Evolutionary conservation across 306 rosid genomes (phyloP), one percentile per base, ranked within the genome.

Genomic region (Casuarina glauca): DNA sequence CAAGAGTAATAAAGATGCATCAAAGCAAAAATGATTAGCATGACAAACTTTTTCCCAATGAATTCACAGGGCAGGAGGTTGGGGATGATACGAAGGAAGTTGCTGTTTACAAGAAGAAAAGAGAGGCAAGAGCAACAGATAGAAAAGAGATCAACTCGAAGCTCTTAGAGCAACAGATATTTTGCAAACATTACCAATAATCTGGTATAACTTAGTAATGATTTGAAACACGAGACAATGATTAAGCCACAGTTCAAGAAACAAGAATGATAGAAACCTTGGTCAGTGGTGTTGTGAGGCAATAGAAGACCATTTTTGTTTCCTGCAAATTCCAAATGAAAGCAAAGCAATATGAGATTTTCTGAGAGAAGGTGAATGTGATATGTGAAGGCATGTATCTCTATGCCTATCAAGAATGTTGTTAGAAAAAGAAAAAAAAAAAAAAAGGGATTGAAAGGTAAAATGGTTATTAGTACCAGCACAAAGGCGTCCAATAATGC

Each of bases 241-340:
- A 46, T 46, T 46, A 46, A 4, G 48, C 11, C 32, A 13, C 26
- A 38, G 48, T 64, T 26, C 17, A 41, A 16, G 8, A 55, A 19
- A 6, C 19, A 8, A 55, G 26, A 19, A 20, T 19, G 64, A 57
- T 35, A 16, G 12, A 66, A 66, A 88, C 97, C 98, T 87, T 96
- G 99, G 76, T 93, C 99, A 7, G 99, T 96, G 77, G 97, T 91
- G 53, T 84, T 89, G 82, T 96, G 97, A 9, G 99, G 99, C 85
- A 96, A 74, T 72, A 96, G 97, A 80, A 96, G 98, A 38, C 99
- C 99, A 42, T 96, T 96, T 83, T 89, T 96, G 85, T 96, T 96
- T 73, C 98, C 98, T 94, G 88, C 38, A 72, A 76, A 58, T 10
- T 69, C 55, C 17, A 13, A 42, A 45, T 39, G 3, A 61, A 73